These are phyloP conservation scores for Lepidium aucheri DNA, from an alignment of 345 rosid genomes.

Conservation along the genomic window DNA sequence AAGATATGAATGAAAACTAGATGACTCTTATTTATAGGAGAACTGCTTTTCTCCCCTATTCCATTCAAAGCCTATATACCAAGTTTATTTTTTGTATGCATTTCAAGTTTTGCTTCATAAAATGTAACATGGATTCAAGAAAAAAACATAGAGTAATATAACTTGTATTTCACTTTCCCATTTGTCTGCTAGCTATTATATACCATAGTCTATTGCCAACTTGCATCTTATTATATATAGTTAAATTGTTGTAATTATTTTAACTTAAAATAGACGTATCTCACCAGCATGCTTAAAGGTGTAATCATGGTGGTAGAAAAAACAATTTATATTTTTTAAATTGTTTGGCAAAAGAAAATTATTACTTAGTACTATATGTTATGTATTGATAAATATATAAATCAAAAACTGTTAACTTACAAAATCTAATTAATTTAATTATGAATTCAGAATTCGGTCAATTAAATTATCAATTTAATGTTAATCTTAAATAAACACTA, in stretches of 20 bases:
- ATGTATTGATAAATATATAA: too few relatives aligned
- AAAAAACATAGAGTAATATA: background rate
- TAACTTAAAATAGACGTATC: slow-evolving; percentile 18
- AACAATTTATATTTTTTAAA: background rate
- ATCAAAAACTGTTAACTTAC: too few relatives aligned
- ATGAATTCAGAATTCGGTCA: too few relatives aligned
- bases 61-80: too few relatives aligned
- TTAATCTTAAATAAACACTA: too few relatives aligned
- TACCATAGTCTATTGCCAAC: slow-evolving; percentile 4
- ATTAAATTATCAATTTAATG: too few relatives aligned
- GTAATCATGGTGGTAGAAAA: slow-evolving; percentile 4
- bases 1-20: too few relatives aligned
- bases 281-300: slow-evolving; percentile 14
- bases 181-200: background rate
- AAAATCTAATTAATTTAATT: too few relatives aligned
- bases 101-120: background rate
- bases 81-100: background rate
- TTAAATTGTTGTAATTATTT: slow-evolving; percentile 12
- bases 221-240: background rate
- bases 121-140: background rate
- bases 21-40: too few relatives aligned
- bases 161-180: background rate
- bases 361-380: too few relatives aligned
- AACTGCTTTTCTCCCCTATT: too few relatives aligned
- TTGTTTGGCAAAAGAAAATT: too few relatives aligned